A percentile compares a stretch with the other conserved stretches of the same genome.
These are phyloP conservation scores for Ophiostoma perfectum DNA, from an alignment of 2,329 filamentous ascomycete species.

Conservation along the genomic window DNA sequence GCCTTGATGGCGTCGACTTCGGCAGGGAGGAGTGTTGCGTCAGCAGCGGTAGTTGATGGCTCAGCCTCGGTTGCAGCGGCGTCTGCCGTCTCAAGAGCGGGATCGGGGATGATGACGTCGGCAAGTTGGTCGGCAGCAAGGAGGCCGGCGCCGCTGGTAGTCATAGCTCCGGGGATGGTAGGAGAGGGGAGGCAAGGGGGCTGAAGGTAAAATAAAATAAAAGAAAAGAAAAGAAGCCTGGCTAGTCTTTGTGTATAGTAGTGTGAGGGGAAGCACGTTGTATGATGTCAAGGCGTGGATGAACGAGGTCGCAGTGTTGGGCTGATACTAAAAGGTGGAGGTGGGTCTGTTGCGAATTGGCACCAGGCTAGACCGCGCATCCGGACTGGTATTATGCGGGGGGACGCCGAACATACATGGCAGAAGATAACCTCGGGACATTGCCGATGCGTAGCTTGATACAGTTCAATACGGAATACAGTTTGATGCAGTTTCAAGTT, in stretches of 20 bases:
- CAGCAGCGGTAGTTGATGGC: constrained; percentile 14
- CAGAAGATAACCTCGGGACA: too few relatives aligned
- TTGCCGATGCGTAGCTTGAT: too few relatives aligned
- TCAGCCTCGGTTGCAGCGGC: constrained; percentile 12
- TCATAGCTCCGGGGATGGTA: constrained; percentile 5
- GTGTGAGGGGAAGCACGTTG: constrained; percentile 4
- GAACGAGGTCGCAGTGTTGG: not conserved
- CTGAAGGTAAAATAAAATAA: too few relatives aligned
- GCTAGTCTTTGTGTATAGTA: not conserved
- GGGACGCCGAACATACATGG: not conserved
- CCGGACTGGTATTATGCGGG: not conserved
- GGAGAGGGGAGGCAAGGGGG: not conserved
- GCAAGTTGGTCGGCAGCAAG: not conserved
- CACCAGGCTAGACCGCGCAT: constrained; percentile 5
- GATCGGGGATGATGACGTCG: not conserved
- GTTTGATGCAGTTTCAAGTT: not conserved
- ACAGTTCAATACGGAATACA: too few relatives aligned
- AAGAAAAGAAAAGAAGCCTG: too few relatives aligned
- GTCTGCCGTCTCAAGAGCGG: not conserved
- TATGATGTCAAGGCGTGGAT: not conserved
- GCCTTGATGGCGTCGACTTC: constrained; percentile 22
- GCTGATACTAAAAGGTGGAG: constrained; percentile 5
- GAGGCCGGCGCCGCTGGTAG: not conserved
- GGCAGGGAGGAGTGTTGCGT: not conserved
- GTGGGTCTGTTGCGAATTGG: not conserved